Evolutionary conservation across 345 rosid species (phyloP), one percentile per base, ranked within the genome.

Genomic region (Anacardium occidentale): DNA sequence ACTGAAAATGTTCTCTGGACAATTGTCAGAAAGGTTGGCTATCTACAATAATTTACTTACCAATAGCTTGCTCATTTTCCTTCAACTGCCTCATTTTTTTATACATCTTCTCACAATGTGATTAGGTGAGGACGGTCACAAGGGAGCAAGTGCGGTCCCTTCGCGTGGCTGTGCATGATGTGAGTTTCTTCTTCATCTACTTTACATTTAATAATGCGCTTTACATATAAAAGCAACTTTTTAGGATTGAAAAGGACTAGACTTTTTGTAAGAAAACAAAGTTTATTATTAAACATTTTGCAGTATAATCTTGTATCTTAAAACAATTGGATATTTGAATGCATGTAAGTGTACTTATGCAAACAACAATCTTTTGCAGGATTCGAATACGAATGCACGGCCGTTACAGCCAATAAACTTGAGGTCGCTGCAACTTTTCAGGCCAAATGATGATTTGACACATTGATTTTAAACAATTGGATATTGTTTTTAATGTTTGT

Each of bases 91-190:
- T n/a, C n/a, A n/a, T n/a, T 29, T 29, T 29, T 29, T 29, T 29
- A 29, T 50, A 2, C 15, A 50, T 50, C 53, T 50, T 18, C 15
- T 50, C 53, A 50, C 14, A 13, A 50, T 2, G 15, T 13, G 18
- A 14, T 26, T 77, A 92, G 98, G 80, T 89, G 62, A 81, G 88
- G 75, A 91, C 96, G 10, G 96, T 84, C 3, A 48, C 83, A 1
- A 84, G 75, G 45, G 80, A 89, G 54, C 97, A 94, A 83, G 73
- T 90, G 61, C 79, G 32, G 25, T 51, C 84, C 42, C 93, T 94
- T 54, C 94, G 94, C 0, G 93, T 87, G 13, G 91, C 94, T 20
- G 96, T 89, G 13, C 94, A 85, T 24, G 98, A 91, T 70, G 98
- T 93, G 29, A 88, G 91, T 85, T 17, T 21, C 3, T 29, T 29